A percentile compares a stretch with the other conserved stretches of the same genome.
These are phyloP conservation scores for Penstemon barbatus DNA, from an alignment of 257 asterid genomes.

Conservation along the genomic window DNA sequence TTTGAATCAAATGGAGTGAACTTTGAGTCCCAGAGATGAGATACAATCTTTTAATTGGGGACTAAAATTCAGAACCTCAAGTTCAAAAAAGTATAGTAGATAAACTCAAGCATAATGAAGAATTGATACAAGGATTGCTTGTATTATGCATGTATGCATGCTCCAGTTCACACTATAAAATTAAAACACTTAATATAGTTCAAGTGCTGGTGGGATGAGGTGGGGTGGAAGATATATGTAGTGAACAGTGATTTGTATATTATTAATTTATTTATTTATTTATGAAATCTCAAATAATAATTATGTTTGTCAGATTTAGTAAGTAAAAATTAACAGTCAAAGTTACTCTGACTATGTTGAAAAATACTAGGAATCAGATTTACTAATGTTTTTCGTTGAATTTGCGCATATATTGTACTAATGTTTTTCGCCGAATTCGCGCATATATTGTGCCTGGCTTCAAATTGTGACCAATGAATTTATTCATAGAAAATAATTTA, in stretches of 20 bases:
- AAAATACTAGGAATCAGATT: slow-evolving; percentile 20
- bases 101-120: not conserved
- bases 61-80: slow-evolving; percentile 3
- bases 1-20: slow-evolving; percentile 19
- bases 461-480: too few species aligned
- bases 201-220: too few species aligned
- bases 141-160: slow-evolving; percentile 5
- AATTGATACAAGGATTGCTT: not conserved
- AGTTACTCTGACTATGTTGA: slow-evolving; percentile 12
- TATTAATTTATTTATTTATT: not conserved
- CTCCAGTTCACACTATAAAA: too few species aligned
- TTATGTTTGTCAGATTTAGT: slow-evolving; percentile 9
- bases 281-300: not conserved
- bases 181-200: too few species aligned
- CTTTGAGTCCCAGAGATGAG: slow-evolving; percentile 6
- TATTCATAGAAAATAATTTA: too few species aligned
- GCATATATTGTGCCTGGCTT: too few species aligned
- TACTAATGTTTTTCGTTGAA: too few species aligned
- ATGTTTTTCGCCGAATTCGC: too few species aligned
- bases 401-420: too few species aligned
- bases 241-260: not conserved
- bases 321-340: not conserved
- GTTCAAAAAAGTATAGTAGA: slow-evolving; percentile 21
- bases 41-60: slow-evolving; percentile 23
- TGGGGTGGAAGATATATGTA: not conserved